Conservation (phyloP, 306 rosid species). For the Astragalus membranaceus region DNA sequence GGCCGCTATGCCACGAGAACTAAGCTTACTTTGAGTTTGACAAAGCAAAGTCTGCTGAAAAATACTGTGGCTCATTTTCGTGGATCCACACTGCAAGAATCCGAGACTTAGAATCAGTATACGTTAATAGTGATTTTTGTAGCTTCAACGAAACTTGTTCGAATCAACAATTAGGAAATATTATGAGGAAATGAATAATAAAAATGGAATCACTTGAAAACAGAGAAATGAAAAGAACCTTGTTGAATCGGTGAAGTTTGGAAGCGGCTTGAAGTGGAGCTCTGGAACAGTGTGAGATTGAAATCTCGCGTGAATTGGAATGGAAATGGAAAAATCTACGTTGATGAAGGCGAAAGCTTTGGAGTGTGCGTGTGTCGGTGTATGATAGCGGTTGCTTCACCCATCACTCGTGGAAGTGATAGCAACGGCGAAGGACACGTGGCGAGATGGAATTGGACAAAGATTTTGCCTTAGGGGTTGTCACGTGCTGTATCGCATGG, state of each 20-base stretch:
- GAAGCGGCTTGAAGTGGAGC: slow-evolving; percentile 6
- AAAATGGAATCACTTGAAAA: neutral
- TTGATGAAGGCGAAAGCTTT: neutral
- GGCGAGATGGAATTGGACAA: neutral
- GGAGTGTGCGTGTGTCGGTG: neutral
- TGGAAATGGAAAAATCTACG: neutral
- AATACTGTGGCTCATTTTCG: slow-evolving; percentile 62
- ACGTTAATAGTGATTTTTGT: neutral
- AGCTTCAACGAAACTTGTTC: neutral
- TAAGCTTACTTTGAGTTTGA: slow-evolving; percentile 48
- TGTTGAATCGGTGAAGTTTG: neutral
- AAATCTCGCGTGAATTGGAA: slow-evolving; percentile 7
- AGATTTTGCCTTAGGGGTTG: neutral
- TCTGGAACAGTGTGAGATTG: slow-evolving; percentile 10
- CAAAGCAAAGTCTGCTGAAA: slow-evolving; percentile 57
- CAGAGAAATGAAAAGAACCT: neutral
- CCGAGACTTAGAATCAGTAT: neutral
- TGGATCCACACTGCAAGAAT: slow-evolving; percentile 42
- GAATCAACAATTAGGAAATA: neutral
- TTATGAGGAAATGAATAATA: neutral
- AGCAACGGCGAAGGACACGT: slow-evolving; percentile 10
- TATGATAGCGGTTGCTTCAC: slow-evolving; percentile 21
- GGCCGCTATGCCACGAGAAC: slow-evolving; percentile 44
- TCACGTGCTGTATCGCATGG: slow-evolving; percentile 37
- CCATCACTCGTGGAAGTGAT: neutral